phyloP scores from a whole-genome alignment of 106 monocot species.

The Dioscorea dumetorum region DNA sequence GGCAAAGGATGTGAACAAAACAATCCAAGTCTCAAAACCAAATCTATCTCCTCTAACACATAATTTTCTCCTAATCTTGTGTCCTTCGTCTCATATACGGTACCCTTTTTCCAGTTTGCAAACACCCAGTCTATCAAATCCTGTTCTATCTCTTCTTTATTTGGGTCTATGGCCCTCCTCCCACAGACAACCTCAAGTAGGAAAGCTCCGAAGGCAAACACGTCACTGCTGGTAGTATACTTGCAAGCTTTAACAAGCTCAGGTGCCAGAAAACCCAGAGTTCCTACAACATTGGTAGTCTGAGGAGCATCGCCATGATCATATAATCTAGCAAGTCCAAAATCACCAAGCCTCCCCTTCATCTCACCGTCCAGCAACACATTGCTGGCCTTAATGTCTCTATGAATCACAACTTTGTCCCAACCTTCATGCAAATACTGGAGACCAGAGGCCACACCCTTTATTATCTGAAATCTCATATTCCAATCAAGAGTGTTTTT shows the following conservation, averaged over 20 bases:
- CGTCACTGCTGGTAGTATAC: constrained; percentile 12
- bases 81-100: constrained; percentile 2
- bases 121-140: constrained; percentile 10
- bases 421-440: constrained; percentile 5
- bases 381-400: constrained; percentile 26
- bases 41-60: constrained; percentile 9
- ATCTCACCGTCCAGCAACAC: constrained; percentile 14
- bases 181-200: constrained; percentile 24
- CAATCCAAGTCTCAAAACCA: constrained; percentile 9
- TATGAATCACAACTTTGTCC: constrained; percentile 8
- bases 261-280: constrained; percentile 14
- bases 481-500: neutral
- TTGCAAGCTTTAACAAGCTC: constrained; percentile 8
- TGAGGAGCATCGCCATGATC: constrained; percentile 3
- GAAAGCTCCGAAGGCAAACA: constrained; percentile 16
- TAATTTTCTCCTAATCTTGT: neutral
- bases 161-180: constrained; percentile 10
- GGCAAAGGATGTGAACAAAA: constrained; percentile 3
- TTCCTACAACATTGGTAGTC: constrained; percentile 12
- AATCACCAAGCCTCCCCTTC: constrained; percentile 22
- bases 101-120: constrained; percentile 4
- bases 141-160: neutral
- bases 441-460: constrained; percentile 8
- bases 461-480: neutral
- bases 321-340: constrained; percentile 17